Evolutionary conservation across 2,329 filamentous ascomycete genomes (phyloP).

Genomic region (Lachnellula subtilissima): DNA sequence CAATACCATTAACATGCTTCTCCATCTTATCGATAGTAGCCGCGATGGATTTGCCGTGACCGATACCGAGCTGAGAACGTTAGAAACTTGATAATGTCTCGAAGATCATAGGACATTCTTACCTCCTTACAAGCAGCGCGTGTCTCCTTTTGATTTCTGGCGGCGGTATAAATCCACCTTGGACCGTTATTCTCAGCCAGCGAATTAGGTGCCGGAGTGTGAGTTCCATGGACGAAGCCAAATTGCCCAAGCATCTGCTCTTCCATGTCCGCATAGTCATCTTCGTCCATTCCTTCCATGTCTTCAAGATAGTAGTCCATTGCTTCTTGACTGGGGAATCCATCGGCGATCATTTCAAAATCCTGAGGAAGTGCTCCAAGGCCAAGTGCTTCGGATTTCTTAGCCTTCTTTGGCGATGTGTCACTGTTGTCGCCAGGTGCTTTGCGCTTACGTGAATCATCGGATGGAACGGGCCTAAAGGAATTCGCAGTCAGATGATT

Average conservation of each 20-base stretch:
- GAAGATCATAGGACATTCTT: neutral
- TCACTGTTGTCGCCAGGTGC: neutral
- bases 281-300: neutral
- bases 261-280: neutral
- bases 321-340: neutral
- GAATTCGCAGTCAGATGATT: neutral
- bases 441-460: neutral
- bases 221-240: constrained; percentile 7
- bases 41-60: constrained; percentile 11
- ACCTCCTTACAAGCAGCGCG: constrained; percentile 17
- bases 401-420: neutral
- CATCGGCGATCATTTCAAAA: neutral
- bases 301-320: neutral
- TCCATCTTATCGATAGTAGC: constrained; percentile 15
- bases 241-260: neutral
- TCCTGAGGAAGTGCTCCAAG: neutral
- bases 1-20: constrained; percentile 16
- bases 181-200: neutral
- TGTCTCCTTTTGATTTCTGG: constrained; percentile 12
- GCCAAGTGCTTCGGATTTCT: neutral
- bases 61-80: constrained; percentile 9
- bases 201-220: constrained; percentile 1
- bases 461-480: neutral
- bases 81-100: neutral
- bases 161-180: constrained; percentile 16